Percentiles rank a stretch among this genome's conserved stretches.
Conservation (phyloP, 2,329 filamentous ascomycete species). For the Diaporthe citri region DNA sequence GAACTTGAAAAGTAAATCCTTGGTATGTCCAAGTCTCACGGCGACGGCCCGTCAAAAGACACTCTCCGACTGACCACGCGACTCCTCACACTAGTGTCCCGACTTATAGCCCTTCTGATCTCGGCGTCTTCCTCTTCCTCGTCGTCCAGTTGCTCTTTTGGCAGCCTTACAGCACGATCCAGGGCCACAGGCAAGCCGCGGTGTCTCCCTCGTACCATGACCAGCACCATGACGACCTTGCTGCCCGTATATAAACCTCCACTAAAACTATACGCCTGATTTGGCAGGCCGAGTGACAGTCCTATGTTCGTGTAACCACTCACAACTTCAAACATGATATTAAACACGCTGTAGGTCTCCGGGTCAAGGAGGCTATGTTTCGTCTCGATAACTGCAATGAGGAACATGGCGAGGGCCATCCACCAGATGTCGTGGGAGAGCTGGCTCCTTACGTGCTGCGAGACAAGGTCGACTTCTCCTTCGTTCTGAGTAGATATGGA, state of each 20-base stretch:
- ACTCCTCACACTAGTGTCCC: conserved; percentile 24
- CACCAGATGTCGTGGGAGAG: conserved; percentile 77
- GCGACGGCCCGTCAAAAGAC: conserved; percentile 17
- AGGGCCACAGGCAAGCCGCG: conserved; percentile 67
- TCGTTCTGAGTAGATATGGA: conserved; percentile 39
- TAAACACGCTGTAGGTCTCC: conserved; percentile 69
- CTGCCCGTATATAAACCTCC: conserved; percentile 38
- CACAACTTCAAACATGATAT: conserved; percentile 70
- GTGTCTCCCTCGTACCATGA: conserved; percentile 64
- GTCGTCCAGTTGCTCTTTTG: conserved; percentile 50
- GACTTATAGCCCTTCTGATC: conserved; percentile 35
- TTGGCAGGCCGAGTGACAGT: conserved; percentile 31
- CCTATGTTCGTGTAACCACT: conserved; percentile 38
- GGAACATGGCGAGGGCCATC: conserved; percentile 70
- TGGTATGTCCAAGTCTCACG: neutral
- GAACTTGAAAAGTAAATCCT: neutral
- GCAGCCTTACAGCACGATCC: conserved; percentile 63
- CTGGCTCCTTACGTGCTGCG: conserved; percentile 70
- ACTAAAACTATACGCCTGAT: conserved; percentile 36
- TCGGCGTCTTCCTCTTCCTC: conserved; percentile 38
- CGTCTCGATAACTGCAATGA: conserved; percentile 72
- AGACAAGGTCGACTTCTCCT: conserved; percentile 41
- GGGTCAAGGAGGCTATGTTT: conserved; percentile 65
- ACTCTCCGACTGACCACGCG: conserved; percentile 25
- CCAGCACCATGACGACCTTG: conserved; percentile 36